Conservation (phyloP, 768 basidiomycete genomes). For the Pulveroboletus ravenelii region DNA sequence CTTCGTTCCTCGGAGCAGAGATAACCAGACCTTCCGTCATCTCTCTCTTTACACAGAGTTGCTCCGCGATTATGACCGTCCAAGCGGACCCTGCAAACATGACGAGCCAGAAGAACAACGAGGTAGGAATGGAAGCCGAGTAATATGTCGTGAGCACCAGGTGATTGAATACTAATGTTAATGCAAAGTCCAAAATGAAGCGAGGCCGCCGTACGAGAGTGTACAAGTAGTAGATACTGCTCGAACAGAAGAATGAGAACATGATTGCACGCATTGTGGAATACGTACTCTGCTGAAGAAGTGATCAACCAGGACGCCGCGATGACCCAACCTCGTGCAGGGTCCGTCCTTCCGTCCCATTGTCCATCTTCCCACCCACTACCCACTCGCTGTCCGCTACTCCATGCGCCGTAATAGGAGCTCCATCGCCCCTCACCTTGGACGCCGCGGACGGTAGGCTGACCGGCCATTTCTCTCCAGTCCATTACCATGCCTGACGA, state of each 20-base stretch:
- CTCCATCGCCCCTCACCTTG: conserved; percentile 64
- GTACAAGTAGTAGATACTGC: conserved; percentile 75
- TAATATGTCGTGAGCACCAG: conserved; percentile 90
- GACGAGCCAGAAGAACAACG: conserved; percentile 89
- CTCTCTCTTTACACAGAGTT: conserved; percentile 85
- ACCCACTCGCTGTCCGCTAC: conserved; percentile 72
- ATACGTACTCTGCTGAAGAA: conserved; percentile 77
- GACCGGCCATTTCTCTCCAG: conserved; percentile 93
- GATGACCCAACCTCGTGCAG: conserved; percentile 85
- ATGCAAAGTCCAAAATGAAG: conserved; percentile 88
- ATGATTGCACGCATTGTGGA: conserved; percentile 1
- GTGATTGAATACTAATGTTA: conserved; percentile 90
- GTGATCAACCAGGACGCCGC: conserved; percentile 83
- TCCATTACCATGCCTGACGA: conserved; percentile 85
- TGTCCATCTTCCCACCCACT: conserved; percentile 42
- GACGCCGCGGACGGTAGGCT: conserved; percentile 65
- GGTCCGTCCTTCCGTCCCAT: conserved; percentile 72
- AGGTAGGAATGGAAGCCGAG: conserved; percentile 65
- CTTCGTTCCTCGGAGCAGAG: conserved; percentile 37
- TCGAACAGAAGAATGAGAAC: conserved; percentile 8
- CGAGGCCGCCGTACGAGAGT: conserved; percentile 86
- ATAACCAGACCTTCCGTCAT: conserved; percentile 80
- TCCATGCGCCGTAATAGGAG: conserved; percentile 72
- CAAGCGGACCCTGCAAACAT: conserved; percentile 65
- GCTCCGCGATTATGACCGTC: conserved; percentile 81